Percentiles rank a stretch among this genome's conserved stretches.
Evolutionary conservation across 495 filamentous ascomycete genomes (phyloP).

Genomic region (Aspergillus sparsus): DNA sequence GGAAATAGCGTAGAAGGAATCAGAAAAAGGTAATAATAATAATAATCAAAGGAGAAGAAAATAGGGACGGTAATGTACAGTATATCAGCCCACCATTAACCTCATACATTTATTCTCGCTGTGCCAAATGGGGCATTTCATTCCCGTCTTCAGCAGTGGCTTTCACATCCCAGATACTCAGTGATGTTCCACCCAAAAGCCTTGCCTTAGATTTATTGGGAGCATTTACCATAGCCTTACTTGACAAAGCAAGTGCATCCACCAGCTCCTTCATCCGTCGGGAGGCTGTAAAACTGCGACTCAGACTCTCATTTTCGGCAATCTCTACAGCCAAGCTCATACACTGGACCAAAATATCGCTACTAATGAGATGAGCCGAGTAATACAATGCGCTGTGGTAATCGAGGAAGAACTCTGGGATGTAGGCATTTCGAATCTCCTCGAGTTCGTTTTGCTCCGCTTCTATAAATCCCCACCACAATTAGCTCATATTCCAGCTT

Average conservation of each 20-base stretch:
- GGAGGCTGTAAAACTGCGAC: conserved; percentile 61
- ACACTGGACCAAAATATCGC: conserved; percentile 67
- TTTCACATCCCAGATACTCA: conserved; percentile 52
- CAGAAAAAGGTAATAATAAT: neutral
- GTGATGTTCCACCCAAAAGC: conserved; percentile 40
- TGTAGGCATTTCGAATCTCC: conserved; percentile 67
- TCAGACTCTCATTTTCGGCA: conserved; percentile 62
- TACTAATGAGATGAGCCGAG: conserved; percentile 61
- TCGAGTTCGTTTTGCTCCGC: conserved; percentile 45
- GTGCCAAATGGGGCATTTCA: conserved; percentile 14
- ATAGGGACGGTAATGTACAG: conserved; percentile 25
- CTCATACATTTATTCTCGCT: conserved; percentile 10
- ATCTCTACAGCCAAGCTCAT: conserved; percentile 76
- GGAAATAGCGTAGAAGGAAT: conserved; percentile 3
- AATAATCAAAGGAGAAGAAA: conserved; percentile 10
- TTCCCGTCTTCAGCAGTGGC: conserved; percentile 35
- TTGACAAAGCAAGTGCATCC: conserved; percentile 68
- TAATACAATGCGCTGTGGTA: conserved; percentile 74
- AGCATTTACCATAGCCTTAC: conserved; percentile 70
- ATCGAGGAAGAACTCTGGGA: conserved; percentile 80
- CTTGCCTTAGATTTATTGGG: conserved; percentile 34
- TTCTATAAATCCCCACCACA: conserved; percentile 26
- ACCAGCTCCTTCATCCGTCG: conserved; percentile 77
- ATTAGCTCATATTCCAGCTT: conserved; percentile 17
- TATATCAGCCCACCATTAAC: conserved; percentile 8